These are phyloP conservation scores for Euphorbia corollata DNA, from an alignment of 441 rosid species.

Conservation along the genomic window DNA sequence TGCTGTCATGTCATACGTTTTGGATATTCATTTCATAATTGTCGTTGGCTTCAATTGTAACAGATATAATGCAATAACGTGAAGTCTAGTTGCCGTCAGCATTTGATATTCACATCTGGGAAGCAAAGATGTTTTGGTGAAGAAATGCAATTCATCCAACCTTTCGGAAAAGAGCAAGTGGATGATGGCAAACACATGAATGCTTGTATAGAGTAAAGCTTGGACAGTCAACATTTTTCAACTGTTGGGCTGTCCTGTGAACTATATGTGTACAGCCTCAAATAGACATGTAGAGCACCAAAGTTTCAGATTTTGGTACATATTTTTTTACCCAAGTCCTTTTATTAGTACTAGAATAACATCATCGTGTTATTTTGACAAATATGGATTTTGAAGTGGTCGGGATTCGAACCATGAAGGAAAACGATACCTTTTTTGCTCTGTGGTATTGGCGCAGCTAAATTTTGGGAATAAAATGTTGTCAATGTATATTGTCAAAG, in stretches of 20 bases:
- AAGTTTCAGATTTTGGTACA: constrained; percentile 9
- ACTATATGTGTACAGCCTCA: constrained; percentile 24
- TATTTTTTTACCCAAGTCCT: constrained; percentile 15
- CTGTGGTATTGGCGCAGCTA: constrained; percentile 16
- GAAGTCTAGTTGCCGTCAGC: constrained; percentile 6
- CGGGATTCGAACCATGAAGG: constrained; percentile 14
- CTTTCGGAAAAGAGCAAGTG: neutral
- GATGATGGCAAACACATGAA: constrained; percentile 16
- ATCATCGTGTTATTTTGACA: constrained; percentile 5
- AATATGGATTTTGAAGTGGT: no score
- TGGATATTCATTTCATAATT: neutral
- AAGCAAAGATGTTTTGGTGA: neutral
- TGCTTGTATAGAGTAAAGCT: constrained; percentile 27
- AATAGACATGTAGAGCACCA: constrained; percentile 12
- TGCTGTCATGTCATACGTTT: neutral
- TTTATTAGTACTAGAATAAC: constrained; percentile 5
- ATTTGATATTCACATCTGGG: constrained; percentile 6
- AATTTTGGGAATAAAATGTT: constrained; percentile 19
- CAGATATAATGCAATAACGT: neutral
- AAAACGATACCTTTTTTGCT: neutral
- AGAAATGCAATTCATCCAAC: constrained; percentile 2
- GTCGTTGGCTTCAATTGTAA: neutral
- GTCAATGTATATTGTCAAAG: neutral
- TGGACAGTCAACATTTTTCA: constrained; percentile 10
- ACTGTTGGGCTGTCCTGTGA: constrained; percentile 7